A percentile compares a stretch with the other conserved stretches of the same genome.
Evolutionary conservation across 371 early-diverging fungal genomes (phyloP).

Genomic region (Paraphysoderma sedebokerense): DNA sequence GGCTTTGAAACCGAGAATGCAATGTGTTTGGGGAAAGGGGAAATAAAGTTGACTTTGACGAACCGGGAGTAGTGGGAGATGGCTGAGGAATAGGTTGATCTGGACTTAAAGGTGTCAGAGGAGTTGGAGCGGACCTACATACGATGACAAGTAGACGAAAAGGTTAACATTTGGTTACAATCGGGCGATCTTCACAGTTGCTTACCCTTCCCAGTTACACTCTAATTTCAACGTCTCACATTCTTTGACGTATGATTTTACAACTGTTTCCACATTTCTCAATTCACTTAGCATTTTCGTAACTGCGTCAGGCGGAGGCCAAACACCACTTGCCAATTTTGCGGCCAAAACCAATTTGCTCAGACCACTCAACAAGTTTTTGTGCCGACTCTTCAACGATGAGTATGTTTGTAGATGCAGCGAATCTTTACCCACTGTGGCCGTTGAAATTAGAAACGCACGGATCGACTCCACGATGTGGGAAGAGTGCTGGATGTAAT

Average conservation of each 20-base stretch:
- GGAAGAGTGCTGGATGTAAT: slow-evolving; percentile 14
- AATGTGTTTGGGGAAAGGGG: too few species aligned
- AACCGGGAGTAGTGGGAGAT: too few species aligned
- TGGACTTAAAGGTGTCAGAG: too few species aligned
- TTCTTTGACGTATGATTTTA: slow-evolving; percentile 5
- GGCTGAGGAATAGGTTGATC: too few species aligned
- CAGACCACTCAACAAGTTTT: slow-evolving; percentile 56
- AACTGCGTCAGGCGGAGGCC: slow-evolving; percentile 62
- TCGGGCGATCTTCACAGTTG: too few species aligned
- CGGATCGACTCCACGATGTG: slow-evolving; percentile 61
- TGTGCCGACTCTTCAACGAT: slow-evolving; percentile 51
- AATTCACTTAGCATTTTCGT: slow-evolving; percentile 35
- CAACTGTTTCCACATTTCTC: slow-evolving; percentile 14
- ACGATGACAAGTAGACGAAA: too few species aligned
- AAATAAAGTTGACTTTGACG: too few species aligned
- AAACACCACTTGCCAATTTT: slow-evolving; percentile 57
- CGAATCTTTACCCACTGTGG: slow-evolving; percentile 49
- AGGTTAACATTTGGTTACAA: too few species aligned
- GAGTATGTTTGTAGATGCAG: slow-evolving; percentile 14
- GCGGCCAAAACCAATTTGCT: slow-evolving; percentile 67
- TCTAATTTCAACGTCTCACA: neutral
- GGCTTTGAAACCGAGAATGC: too few species aligned
- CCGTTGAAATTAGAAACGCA: slow-evolving; percentile 61
- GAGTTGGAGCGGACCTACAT: too few species aligned
- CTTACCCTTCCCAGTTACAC: too few species aligned